Evolutionary conservation across 768 basidiomycete species (phyloP).

Genomic region (Podaxis rugospora): DNA sequence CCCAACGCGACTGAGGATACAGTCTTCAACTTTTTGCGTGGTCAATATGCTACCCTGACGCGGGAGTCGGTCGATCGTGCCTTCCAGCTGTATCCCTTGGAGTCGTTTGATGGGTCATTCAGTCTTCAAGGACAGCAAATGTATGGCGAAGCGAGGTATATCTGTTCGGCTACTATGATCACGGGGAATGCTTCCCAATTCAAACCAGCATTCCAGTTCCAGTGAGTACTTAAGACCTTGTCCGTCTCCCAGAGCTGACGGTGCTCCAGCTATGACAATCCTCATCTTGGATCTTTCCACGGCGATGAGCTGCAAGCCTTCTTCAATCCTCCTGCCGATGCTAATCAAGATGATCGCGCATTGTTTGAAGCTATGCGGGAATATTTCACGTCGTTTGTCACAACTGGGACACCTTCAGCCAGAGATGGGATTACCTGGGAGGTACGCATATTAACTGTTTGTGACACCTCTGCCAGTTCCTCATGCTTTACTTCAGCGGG

Average conservation of each 20-base stretch:
- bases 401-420: conserved; percentile 25
- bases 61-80: conserved; percentile 24
- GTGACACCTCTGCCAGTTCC: background rate
- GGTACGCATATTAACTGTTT: conserved; percentile 17
- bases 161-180: conserved; percentile 37
- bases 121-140: conserved; percentile 39
- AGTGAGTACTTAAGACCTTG: conserved; percentile 17
- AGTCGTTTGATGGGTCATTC: conserved; percentile 27
- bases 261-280: conserved; percentile 33
- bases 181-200: conserved; percentile 18
- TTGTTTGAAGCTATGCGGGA: conserved; percentile 34
- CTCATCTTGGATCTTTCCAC: conserved; percentile 33
- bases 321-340: conserved; percentile 22
- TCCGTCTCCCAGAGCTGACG: background rate
- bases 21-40: conserved; percentile 36
- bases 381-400: conserved; percentile 37
- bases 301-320: conserved; percentile 32
- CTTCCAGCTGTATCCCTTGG: conserved; percentile 14
- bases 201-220: conserved; percentile 28
- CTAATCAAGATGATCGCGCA: conserved; percentile 22
- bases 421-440: conserved; percentile 20
- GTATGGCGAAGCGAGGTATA: conserved; percentile 41
- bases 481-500: background rate
- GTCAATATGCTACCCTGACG: conserved; percentile 31
- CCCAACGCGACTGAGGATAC: conserved; percentile 32